Evolutionary conservation across 1,284 basidiomycete genomes (phyloP), one percentile per base, ranked within the genome.

Genomic region (Sparassis latifolia): DNA sequence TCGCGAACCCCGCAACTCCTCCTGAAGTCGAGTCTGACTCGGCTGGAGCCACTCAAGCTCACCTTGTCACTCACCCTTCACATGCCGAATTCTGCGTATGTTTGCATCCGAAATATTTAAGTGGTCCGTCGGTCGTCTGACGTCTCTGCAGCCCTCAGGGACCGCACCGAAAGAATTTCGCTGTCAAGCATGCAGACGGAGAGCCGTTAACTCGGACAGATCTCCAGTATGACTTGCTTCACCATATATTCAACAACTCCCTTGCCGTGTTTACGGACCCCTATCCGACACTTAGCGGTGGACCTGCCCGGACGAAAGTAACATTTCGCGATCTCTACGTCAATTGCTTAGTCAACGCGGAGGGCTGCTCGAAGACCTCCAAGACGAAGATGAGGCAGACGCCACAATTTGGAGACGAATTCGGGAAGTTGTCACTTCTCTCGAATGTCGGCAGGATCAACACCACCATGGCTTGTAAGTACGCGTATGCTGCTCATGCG

Each of bases 401-500:
- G 2, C 86, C 87, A 33, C 80, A 80, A 12, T 95, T 92, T 65
- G 87, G 83, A 2, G 73, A 84, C 50, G 91, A 92, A 67, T 82
- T 92, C 57, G 87, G 83, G 47, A 93, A 89, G 72, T 80, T 94
- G 42, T 87, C 89, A 41, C 73, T 96, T 31, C 75, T 96, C 43
- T 89, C 92, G 46, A 96, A 96, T 61, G 86, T 94, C 45, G 92
- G 92, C n/a, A 76, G 92, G 51, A 91, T 96, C 66, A 96, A 95
- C 64, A 95, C 92, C 29, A 95, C 93, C 33, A 86, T 94, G 78
- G 92, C 92, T 52, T 95, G 89, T 92, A 66, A 74, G 84, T 71
- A 6, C 20, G 40, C 32, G 7, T 10, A 27, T 42, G 40, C 27
- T 42, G 32, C 10, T 29, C 43, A 38, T n/a, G 6, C 30, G 20